phyloP scores from a whole-genome alignment of 2,329 filamentous ascomycete genomes.

The Myriosclerotinia curreyana region DNA sequence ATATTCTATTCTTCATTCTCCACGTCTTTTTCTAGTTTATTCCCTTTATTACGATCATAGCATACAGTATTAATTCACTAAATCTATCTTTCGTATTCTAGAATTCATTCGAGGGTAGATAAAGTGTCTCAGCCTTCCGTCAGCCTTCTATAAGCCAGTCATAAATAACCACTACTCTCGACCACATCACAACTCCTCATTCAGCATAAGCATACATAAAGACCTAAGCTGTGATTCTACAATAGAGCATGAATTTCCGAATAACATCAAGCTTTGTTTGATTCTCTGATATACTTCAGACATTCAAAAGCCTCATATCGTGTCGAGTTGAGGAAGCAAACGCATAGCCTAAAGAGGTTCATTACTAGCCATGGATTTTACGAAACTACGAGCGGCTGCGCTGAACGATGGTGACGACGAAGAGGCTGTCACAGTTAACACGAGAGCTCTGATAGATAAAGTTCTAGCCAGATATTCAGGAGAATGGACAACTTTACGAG shows the following conservation, averaged over 20 bases:
- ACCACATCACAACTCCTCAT: neutral
- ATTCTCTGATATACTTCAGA: neutral
- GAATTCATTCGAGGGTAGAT: neutral
- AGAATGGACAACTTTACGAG: constrained; percentile 86
- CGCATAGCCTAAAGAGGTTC: neutral
- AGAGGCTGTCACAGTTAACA: constrained; percentile 97
- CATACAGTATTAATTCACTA: neutral
- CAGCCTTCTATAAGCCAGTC: constrained; percentile 25
- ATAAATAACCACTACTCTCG: neutral
- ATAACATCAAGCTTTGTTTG: neutral
- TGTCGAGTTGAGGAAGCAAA: neutral
- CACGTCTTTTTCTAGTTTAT: too few species aligned
- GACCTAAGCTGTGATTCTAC: neutral
- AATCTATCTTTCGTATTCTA: neutral
- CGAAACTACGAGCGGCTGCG: constrained; percentile 79
- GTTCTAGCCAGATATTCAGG: constrained; percentile 94
- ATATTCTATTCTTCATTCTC: neutral
- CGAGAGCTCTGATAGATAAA: constrained; percentile 94
- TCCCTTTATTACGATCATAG: neutral
- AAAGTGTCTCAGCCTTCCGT: constrained; percentile 23
- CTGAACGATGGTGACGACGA: constrained; percentile 84
- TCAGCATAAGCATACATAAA: neutral
- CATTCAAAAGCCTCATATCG: neutral
- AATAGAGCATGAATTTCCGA: neutral
- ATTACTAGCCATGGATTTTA: constrained; percentile 60